These are phyloP conservation scores for Naganishia friedmannii DNA, from an alignment of 768 basidiomycete species.

Conservation along the genomic window DNA sequence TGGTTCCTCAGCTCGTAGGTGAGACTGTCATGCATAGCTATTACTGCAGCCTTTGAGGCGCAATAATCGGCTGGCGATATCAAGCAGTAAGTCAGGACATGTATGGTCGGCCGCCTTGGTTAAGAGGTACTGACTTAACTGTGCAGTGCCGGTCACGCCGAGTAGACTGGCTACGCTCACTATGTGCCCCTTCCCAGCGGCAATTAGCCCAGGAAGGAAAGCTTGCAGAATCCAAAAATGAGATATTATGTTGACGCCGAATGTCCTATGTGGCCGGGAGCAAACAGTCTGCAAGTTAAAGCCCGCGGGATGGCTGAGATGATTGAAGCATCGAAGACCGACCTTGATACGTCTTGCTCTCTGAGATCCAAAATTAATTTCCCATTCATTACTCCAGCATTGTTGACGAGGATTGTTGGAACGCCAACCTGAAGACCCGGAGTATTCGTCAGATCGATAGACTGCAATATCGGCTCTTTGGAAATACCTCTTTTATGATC, in stretches of 20 bases:
- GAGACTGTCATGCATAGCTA: conserved; percentile 76
- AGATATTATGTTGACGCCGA: conserved; percentile 78
- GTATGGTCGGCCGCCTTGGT: no score
- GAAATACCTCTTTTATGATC: conserved; percentile 71
- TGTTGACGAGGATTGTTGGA: conserved; percentile 88
- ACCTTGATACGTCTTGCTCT: conserved; percentile 79
- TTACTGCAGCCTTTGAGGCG: conserved; percentile 86
- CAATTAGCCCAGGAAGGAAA: conserved; percentile 85
- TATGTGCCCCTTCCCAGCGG: conserved; percentile 75
- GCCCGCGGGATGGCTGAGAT: neutral
- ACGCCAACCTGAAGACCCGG: conserved; percentile 66
- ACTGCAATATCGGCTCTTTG: neutral
- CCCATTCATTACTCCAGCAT: conserved; percentile 87
- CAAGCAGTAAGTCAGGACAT: conserved; percentile 7
- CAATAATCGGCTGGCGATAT: conserved; percentile 70
- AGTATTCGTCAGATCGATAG: neutral
- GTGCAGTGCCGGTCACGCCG: conserved; percentile 68
- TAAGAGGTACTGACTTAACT: conserved; percentile 62
- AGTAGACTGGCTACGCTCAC: conserved; percentile 77
- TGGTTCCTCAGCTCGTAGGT: conserved; percentile 82
- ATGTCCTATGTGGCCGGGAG: conserved; percentile 62
- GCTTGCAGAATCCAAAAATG: conserved; percentile 92
- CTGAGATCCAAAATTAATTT: conserved; percentile 76
- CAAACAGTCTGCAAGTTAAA: neutral
- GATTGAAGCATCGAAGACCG: conserved; percentile 36